Evolutionary conservation across 2,329 filamentous ascomycete genomes (phyloP).

Genomic region (Stachybotrys echinatus): DNA sequence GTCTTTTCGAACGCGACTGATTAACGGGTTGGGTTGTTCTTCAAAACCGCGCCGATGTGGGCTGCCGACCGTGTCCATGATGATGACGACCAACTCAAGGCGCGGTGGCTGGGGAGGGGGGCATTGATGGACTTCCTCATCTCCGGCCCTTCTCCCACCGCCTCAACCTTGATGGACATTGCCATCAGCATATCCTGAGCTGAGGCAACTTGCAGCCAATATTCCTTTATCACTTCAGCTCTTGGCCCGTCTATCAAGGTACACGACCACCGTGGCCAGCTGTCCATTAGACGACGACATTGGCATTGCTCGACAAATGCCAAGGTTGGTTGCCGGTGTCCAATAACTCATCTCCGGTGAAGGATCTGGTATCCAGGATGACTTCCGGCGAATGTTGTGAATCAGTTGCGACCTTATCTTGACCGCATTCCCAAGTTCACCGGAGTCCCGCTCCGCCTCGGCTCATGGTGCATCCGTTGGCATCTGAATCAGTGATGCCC

Average conservation of each 20-base stretch:
- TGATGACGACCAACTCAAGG: neutral
- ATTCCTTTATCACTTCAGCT: neutral
- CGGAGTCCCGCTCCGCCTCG: too few relatives aligned
- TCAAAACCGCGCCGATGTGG: too few relatives aligned
- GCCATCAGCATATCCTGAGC: neutral
- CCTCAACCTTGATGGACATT: neutral
- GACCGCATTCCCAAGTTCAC: too few relatives aligned
- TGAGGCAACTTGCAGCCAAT: neutral
- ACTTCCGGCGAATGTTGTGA: too few relatives aligned
- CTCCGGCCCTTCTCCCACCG: neutral
- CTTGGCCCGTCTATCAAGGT: neutral
- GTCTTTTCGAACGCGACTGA: too few relatives aligned
- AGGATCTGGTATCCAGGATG: too few relatives aligned
- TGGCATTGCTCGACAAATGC: too few relatives aligned
- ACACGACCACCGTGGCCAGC: neutral
- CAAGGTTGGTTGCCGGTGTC: neutral
- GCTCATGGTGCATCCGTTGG: too few relatives aligned
- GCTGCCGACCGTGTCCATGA: too few relatives aligned
- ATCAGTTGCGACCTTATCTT: too few relatives aligned
- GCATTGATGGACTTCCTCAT: neutral
- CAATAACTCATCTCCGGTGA: neutral
- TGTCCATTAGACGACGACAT: neutral
- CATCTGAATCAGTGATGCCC: too few relatives aligned
- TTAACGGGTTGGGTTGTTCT: too few relatives aligned
- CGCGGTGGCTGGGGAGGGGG: neutral